A percentile compares a stretch with the other conserved stretches of the same genome.
Conservation (phyloP, 2,329 filamentous ascomycete species). For the Plenodomus biglobosus region DNA sequence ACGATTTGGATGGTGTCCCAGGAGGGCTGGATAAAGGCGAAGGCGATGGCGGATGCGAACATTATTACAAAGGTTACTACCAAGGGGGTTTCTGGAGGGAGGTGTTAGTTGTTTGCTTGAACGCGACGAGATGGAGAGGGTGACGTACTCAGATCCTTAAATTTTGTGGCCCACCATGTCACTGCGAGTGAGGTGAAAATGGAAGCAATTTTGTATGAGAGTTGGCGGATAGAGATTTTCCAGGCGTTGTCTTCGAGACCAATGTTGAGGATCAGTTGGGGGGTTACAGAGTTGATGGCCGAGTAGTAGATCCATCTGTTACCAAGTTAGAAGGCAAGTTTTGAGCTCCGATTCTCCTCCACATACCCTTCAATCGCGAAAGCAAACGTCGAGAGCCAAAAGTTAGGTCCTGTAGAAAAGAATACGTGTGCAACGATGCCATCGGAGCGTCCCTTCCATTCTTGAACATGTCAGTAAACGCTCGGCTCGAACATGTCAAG, state of each 20-base stretch:
- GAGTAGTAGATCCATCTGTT: slow-evolving; percentile 54
- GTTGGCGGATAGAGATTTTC: slow-evolving; percentile 34
- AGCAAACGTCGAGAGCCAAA: slow-evolving; percentile 57
- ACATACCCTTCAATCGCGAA: slow-evolving; percentile 58
- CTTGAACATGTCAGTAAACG: slow-evolving; percentile 31
- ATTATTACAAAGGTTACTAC: slow-evolving; percentile 32
- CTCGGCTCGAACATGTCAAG: accelerated
- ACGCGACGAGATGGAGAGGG: not conserved
- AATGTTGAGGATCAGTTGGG: slow-evolving; percentile 36
- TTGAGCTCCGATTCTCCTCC: not conserved
- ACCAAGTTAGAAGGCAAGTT: not conserved
- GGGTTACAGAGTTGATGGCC: slow-evolving; percentile 37
- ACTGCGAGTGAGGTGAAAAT: slow-evolving; percentile 25
- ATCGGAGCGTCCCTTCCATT: slow-evolving; percentile 58
- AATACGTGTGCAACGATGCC: slow-evolving; percentile 60
- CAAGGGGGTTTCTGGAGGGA: slow-evolving; percentile 25
- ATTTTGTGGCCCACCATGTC: slow-evolving; percentile 31
- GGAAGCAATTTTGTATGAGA: slow-evolving; percentile 31
- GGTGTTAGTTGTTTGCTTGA: not conserved
- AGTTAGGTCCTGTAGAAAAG: slow-evolving; percentile 57
- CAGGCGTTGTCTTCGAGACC: slow-evolving; percentile 36
- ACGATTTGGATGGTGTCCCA: slow-evolving; percentile 31
- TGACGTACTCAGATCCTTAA: slow-evolving; percentile 33
- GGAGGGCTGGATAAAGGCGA: slow-evolving; percentile 26
- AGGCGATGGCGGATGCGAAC: slow-evolving; percentile 30